A percentile compares a stretch with the other conserved stretches of the same genome.
Conservation (phyloP, 768 basidiomycete species). For the Hygrocybe punicea region DNA sequence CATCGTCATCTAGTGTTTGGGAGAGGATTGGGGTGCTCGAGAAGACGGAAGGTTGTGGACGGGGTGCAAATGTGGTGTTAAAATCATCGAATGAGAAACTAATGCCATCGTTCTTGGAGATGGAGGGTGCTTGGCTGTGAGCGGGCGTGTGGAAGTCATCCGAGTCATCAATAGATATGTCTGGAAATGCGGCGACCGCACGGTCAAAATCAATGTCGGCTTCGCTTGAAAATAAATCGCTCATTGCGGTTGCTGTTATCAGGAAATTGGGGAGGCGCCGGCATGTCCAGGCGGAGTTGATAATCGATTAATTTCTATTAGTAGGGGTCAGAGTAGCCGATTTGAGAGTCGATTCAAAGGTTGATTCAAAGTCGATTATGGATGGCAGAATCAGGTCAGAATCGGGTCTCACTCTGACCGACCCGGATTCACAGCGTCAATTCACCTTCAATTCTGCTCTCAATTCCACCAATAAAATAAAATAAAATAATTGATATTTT, state of each 20-base stretch:
- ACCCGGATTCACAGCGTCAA: not conserved
- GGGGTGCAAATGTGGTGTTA: constrained; percentile 69
- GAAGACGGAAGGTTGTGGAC: constrained; percentile 67
- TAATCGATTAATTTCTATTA: too few species aligned
- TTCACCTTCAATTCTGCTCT: not conserved
- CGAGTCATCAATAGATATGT: constrained; percentile 71
- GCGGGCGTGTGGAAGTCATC: constrained; percentile 49
- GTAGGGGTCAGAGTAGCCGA: not conserved
- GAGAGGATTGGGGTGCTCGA: constrained; percentile 72
- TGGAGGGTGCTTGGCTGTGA: constrained; percentile 30
- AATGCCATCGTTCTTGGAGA: constrained; percentile 22
- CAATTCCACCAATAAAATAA: not conserved
- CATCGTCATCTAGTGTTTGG: constrained; percentile 68
- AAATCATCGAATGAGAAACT: constrained; percentile 70
- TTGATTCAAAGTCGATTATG: not conserved
- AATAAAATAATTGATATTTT: not conserved
- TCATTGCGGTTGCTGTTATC: constrained; percentile 35
- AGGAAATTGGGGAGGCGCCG: too few species aligned
- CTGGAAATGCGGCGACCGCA: constrained; percentile 81
- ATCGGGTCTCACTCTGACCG: not conserved
- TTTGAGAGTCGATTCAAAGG: not conserved
- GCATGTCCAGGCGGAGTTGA: too few species aligned
- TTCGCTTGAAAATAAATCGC: constrained; percentile 36
- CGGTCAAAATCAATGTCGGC: constrained; percentile 65
- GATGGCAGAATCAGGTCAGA: not conserved